These are phyloP conservation scores for Karstenula rhodostoma DNA, from an alignment of 2,329 filamentous ascomycete species.

Conservation along the genomic window DNA sequence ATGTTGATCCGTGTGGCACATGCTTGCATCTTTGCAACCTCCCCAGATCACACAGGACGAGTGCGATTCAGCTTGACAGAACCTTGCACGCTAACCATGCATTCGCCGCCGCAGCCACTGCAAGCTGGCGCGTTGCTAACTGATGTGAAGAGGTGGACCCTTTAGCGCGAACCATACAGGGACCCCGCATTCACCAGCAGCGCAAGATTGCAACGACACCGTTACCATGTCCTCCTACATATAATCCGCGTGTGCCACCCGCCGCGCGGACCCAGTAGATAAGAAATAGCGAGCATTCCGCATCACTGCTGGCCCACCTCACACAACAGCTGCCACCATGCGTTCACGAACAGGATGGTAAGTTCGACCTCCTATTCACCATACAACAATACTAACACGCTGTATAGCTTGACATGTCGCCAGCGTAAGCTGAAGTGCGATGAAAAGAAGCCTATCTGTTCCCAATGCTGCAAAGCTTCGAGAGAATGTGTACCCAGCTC, in stretches of 20 bases:
- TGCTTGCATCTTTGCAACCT: slow-evolving; percentile 15
- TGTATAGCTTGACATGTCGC: slow-evolving; percentile 60
- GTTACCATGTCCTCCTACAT: slow-evolving; percentile 41
- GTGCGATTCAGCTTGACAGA: slow-evolving; percentile 40
- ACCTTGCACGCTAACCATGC: slow-evolving; percentile 4
- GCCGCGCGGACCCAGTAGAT: slow-evolving; percentile 15
- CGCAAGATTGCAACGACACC: slow-evolving; percentile 30
- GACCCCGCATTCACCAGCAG: slow-evolving; percentile 45
- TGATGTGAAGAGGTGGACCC: slow-evolving; percentile 38
- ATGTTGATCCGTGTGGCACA: slow-evolving; percentile 8
- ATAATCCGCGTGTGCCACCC: slow-evolving; percentile 38
- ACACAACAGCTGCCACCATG: slow-evolving; percentile 34
- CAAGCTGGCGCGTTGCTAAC: slow-evolving; percentile 9
- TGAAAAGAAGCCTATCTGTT: slow-evolving; percentile 67
- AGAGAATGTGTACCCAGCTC: slow-evolving; percentile 68
- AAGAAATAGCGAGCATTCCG: slow-evolving; percentile 4
- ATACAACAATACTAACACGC: slow-evolving; percentile 22
- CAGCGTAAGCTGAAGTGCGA: slow-evolving; percentile 71
- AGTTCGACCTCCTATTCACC: slow-evolving; percentile 25
- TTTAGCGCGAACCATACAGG: slow-evolving; percentile 44
- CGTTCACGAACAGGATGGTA: slow-evolving; percentile 53
- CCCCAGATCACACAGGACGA: slow-evolving; percentile 38
- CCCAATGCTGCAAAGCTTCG: slow-evolving; percentile 67
- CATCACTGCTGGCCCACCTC: neutral
- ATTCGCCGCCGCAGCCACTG: slow-evolving; percentile 6